These are phyloP conservation scores for Pseudogymnoascus sp. DNA, from an alignment of 2,329 filamentous ascomycete species.

Conservation along the genomic window DNA sequence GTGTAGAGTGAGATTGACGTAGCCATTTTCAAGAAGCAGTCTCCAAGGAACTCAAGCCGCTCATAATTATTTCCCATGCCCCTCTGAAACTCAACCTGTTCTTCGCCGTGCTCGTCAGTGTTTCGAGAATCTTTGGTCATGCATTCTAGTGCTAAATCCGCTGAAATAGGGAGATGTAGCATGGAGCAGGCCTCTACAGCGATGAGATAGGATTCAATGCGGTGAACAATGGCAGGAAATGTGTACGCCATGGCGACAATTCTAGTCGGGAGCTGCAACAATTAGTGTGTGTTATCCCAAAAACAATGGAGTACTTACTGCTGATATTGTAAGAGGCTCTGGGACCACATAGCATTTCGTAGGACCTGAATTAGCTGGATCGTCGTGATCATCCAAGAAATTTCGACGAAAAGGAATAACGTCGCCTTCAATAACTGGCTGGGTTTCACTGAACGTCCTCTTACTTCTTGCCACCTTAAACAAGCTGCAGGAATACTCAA, in stretches of 20 bases:
- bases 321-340: slow-evolving; percentile 67
- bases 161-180: slow-evolving; percentile 54
- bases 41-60: slow-evolving; percentile 84
- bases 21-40: slow-evolving; percentile 91
- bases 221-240: slow-evolving; percentile 76
- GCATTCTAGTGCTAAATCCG: slow-evolving; percentile 72
- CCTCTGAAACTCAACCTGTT: slow-evolving; percentile 63
- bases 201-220: slow-evolving; percentile 74
- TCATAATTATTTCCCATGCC: slow-evolving; percentile 96
- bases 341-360: slow-evolving; percentile 61
- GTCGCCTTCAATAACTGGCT: slow-evolving; percentile 74
- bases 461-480: slow-evolving; percentile 50
- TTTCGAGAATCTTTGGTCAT: slow-evolving; percentile 90
- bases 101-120: slow-evolving; percentile 58
- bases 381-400: slow-evolving; percentile 58
- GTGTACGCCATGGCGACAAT: slow-evolving; percentile 65
- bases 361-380: slow-evolving; percentile 26
- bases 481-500: slow-evolving; percentile 75
- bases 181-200: slow-evolving; percentile 62
- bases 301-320: slow-evolving; percentile 41
- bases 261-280: slow-evolving; percentile 51
- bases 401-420: slow-evolving; percentile 72
- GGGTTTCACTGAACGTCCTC: slow-evolving; percentile 51
- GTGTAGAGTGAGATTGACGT: slow-evolving; percentile 83
- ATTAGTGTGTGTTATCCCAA: not conserved